These are phyloP conservation scores for Kalmusia sp. DNA, from an alignment of 2,329 filamentous ascomycete species.

Conservation along the genomic window DNA sequence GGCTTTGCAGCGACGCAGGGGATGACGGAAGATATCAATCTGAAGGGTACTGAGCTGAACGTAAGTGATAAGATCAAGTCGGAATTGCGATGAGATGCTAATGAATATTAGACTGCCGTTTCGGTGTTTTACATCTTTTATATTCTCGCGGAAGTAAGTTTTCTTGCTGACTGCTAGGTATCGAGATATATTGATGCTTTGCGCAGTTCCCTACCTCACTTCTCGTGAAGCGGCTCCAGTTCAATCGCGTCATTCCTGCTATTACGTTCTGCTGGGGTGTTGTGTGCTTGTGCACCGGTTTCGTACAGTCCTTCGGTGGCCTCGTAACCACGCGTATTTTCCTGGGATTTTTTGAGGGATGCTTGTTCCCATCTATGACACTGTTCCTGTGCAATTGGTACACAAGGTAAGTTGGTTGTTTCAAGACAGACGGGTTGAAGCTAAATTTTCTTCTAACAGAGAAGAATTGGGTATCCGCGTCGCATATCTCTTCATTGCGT, in stretches of 20 bases:
- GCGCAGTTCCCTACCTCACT: conserved; percentile 40
- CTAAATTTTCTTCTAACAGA: too few species aligned
- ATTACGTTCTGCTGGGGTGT: conserved; percentile 37
- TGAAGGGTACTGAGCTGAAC: conserved; percentile 36
- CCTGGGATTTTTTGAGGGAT: conserved; percentile 41
- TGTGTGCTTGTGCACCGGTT: conserved; percentile 34
- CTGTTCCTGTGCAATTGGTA: conserved; percentile 4
- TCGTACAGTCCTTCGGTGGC: conserved; percentile 28
- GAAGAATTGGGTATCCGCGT: conserved; percentile 38
- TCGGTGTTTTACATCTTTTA: conserved; percentile 47
- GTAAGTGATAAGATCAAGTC: conserved; percentile 14
- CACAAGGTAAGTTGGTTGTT: too few species aligned
- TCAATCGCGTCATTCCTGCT: conserved; percentile 39
- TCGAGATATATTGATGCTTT: neutral
- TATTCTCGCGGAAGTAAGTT: conserved; percentile 39
- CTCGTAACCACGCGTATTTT: conserved; percentile 30
- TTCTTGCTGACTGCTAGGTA: too few species aligned
- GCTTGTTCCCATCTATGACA: conserved; percentile 41
- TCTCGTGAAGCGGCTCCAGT: conserved; percentile 41
- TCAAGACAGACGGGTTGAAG: too few species aligned
- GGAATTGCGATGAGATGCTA: neutral
- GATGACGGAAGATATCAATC: conserved; percentile 36
- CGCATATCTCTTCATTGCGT: conserved; percentile 38
- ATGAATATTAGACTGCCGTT: conserved; percentile 33
- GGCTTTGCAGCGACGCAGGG: conserved; percentile 44